Percentiles rank a stretch among this genome's conserved stretches.
These are phyloP conservation scores for Eucalyptus brandiana DNA, from an alignment of 345 rosid species.

Conservation along the genomic window DNA sequence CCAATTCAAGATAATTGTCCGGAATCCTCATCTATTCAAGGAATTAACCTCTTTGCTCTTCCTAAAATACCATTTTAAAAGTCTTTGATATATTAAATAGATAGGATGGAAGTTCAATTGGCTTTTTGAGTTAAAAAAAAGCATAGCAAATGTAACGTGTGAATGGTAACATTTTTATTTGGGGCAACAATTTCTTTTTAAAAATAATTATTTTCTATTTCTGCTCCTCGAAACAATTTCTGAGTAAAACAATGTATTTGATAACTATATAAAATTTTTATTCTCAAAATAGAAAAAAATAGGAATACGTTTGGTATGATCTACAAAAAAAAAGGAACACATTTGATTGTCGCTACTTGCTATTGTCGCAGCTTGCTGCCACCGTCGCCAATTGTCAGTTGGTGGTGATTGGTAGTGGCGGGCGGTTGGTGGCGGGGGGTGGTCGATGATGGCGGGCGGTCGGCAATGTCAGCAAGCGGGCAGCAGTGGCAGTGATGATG, in stretches of 20 bases:
- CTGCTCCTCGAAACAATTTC: accelerated
- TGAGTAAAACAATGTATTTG: accelerated
- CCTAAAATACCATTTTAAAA: neutral
- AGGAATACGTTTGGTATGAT: accelerated
- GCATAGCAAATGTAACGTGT: accelerated
- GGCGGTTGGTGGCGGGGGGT: accelerated
- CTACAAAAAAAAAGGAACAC: too few relatives aligned
- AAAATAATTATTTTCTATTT: too few relatives aligned
- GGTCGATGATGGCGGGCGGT: accelerated
- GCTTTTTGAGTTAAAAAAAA: neutral
- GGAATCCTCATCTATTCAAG: neutral
- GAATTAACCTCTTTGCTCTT: neutral
- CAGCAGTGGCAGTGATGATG: accelerated
- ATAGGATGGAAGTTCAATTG: neutral
- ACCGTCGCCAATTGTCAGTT: accelerated
- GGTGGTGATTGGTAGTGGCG: too few relatives aligned
- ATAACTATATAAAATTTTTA: too few relatives aligned
- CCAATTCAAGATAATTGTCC: neutral
- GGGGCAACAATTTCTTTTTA: too few relatives aligned
- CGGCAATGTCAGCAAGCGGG: accelerated
- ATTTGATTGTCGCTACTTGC: accelerated
- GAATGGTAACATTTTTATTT: too few relatives aligned
- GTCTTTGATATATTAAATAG: neutral
- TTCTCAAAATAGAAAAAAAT: too few relatives aligned
- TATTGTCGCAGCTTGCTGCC: accelerated